Evolutionary conservation across 768 basidiomycete species (phyloP), one percentile per base, ranked within the genome.

Genomic region (Exsudoporus frostii): DNA sequence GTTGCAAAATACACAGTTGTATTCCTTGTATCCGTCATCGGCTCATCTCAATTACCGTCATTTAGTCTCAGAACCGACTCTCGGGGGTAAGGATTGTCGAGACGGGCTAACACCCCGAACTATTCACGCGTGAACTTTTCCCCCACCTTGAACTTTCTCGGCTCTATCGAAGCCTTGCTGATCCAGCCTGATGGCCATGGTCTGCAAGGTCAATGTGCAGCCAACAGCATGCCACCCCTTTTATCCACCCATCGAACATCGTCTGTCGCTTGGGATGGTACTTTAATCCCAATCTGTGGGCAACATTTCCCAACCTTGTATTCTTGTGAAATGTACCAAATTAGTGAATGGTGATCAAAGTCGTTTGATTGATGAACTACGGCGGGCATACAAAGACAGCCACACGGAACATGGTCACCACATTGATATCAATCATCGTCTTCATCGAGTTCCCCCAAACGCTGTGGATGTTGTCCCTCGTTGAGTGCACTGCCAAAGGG

Each of bases 401-500:
- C 19, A n/a, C 6, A 14, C 22, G 19, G 47, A 24, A 13, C 5
- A 33, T 37, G 33, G 14, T 9, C 40, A 43, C 5, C 36, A 38
- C 24, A 45, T 19, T 17, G 2, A 24, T 43, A 39, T 57, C 38
- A 68, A 38, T 75, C 76, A 48, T 87, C 85, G 34, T 64, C 63
- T 57, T 85, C 81, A 7, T 65, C 65, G 14, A 83, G 77, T 40
- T 78, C 67, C 10, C 64, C 76, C 37, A 51, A 52, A 29, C 52
- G 58, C 19, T 60, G 53, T 40, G 59, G 63, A 47, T 57, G 69
- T 37, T 63, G 65, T n/a, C 45, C 69, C 43, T 73, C 73, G 10
- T 64, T 59, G 25, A 87, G 55, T 51, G 79, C 75, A 37, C 76
- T 79, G 24, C 86, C 86, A 65, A 92, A 92, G 1, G 87, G 90